phyloP scores from a whole-genome alignment of 2,329 filamentous ascomycete genomes.

The Dactylellina leptospora region DNA sequence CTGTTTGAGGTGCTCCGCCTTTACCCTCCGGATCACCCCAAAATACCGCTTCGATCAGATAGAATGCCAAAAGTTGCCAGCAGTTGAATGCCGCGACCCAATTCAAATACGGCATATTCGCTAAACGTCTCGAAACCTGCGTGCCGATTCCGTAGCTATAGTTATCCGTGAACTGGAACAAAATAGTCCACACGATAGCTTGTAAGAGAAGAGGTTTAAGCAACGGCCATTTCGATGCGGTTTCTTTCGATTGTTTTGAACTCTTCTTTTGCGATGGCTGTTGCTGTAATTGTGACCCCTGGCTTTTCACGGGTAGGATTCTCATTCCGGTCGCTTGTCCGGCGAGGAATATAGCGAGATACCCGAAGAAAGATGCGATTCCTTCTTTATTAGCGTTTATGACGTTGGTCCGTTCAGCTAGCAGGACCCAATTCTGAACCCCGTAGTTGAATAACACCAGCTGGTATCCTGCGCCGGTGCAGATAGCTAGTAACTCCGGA shows the following conservation, averaged over 20 bases:
- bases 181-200: conserved; percentile 72
- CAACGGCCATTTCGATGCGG: conserved; percentile 66
- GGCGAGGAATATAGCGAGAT: conserved; percentile 91
- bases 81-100: conserved; percentile 95
- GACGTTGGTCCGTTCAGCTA: conserved; percentile 79
- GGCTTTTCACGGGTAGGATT: conserved; percentile 70
- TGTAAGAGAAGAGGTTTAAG: conserved; percentile 72
- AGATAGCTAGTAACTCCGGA: conserved; percentile 64
- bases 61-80: conserved; percentile 81
- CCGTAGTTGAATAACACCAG: conserved; percentile 75
- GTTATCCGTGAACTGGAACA: conserved; percentile 76
- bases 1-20: conserved; percentile 62
- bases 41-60: conserved; percentile 77
- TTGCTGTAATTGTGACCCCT: conserved; percentile 48
- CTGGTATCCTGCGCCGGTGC: conserved; percentile 71
- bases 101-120: conserved; percentile 90
- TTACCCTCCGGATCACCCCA: conserved; percentile 74
- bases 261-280: conserved; percentile 25
- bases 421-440: conserved; percentile 83
- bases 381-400: conserved; percentile 93
- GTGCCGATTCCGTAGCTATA: conserved; percentile 75
- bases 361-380: conserved; percentile 92
- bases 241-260: conserved; percentile 59
- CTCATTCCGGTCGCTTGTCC: conserved; percentile 85
- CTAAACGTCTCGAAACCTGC: conserved; percentile 83